Base-by-base conservation (phyloP, 495 filamentous ascomycete genomes). In the Podospora appendiculata region DNA sequence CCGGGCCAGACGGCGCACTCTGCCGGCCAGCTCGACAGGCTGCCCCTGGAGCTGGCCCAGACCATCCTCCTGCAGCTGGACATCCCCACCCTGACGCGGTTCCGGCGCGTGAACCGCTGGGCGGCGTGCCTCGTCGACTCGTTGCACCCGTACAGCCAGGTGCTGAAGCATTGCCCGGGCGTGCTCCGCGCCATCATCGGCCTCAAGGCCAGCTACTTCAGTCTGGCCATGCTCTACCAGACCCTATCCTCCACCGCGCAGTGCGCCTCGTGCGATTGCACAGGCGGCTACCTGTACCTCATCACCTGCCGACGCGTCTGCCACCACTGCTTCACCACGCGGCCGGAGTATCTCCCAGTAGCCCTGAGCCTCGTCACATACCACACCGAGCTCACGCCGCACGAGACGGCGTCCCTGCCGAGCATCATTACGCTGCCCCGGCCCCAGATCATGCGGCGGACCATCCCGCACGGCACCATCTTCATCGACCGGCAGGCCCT, bases 41-140 rank as follows among this genome's bases (percentile, higher is more conserved):
- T 64, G 41, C 63, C 63, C n/a, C 25, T 40, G 1, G 63, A 63
- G 46, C 32, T 63, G 11, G 19, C 56, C 35, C 47, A 14, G 1
- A 12, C 50, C 2, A 32, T 64, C 14, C 55, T 66, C 6, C n/a
- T 40, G 7, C 12, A 14, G 13, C 14, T 60, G 13, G 63, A 66
- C 38, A 6, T 66, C 4, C 53, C 45, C 4, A 48, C 53, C 4
- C 44, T 66, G 32, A 54, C 52, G 11, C 3, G 9, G n/a, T 61
- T 66, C 47, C 56, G 58, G 5, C 58, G 50, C 32, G 60, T 65
- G 17, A 65, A 63, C 44, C 51, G 45, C 17, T 48, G 60, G 18
- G 60, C 60, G 14, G 57, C 55, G 50, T 7, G 44, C 3, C 17
- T 63, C 6, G 60, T 61, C 33, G 53, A 62, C 41, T 63, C 58